Conservation (phyloP, 768 basidiomycete species). For the Clitopilus passeckerianus region DNA sequence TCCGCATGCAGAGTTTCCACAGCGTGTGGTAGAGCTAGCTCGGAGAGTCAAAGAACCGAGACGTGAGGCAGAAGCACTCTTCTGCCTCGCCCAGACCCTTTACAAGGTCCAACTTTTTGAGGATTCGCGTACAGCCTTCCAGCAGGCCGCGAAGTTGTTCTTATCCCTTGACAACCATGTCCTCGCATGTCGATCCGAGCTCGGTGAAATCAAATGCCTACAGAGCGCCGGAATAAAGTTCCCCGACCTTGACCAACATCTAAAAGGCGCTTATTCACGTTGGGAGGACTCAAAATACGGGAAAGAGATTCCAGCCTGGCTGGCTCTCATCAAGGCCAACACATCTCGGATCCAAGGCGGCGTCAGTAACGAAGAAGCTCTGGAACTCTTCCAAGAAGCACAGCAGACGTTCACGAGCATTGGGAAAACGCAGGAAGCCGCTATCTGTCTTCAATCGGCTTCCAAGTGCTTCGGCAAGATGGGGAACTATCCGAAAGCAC, state of each 20-base stretch:
- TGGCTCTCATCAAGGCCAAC: neutral
- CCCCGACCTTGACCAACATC: neutral
- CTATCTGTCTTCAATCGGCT: neutral
- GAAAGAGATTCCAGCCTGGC: neutral
- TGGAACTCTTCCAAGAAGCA: neutral
- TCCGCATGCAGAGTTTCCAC: constrained; percentile 9
- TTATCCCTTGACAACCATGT: neutral
- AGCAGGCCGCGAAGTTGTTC: neutral
- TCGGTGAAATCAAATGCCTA: neutral
- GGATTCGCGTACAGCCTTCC: neutral
- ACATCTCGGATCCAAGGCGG: neutral
- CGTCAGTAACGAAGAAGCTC: neutral
- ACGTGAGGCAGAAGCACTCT: neutral
- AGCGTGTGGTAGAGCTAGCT: neutral
- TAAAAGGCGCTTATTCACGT: neutral
- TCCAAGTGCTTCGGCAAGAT: neutral
- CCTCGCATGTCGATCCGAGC: neutral
- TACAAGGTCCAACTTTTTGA: neutral
- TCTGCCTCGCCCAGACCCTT: neutral
- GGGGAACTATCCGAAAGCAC: neutral
- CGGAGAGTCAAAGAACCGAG: neutral
- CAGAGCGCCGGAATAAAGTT: neutral
- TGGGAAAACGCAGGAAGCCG: neutral
- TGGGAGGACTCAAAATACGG: neutral
- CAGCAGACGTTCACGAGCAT: neutral